Evolutionary conservation across 495 filamentous ascomycete species (phyloP).

Genomic region (Astrothelium subdiscretum): DNA sequence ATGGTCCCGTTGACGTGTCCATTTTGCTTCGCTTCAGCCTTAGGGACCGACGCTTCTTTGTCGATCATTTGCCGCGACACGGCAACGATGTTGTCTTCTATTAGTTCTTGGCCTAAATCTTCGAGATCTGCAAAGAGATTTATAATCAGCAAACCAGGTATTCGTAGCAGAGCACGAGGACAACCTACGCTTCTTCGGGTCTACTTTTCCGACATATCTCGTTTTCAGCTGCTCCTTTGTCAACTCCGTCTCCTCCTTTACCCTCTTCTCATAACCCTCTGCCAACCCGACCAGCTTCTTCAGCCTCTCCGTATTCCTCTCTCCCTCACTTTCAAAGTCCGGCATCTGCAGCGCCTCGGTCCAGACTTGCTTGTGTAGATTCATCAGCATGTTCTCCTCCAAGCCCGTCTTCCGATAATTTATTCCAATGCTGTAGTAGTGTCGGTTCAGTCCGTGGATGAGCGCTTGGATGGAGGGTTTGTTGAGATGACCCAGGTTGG

Average conservation of each 20-base stretch:
- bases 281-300: slow-evolving; percentile 78
- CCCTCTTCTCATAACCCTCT: slow-evolving; percentile 95
- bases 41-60: slow-evolving; percentile 76
- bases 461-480: slow-evolving; percentile 99
- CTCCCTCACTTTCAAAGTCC: slow-evolving; percentile 77
- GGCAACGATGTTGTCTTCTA: slow-evolving; percentile 97
- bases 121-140: slow-evolving; percentile 61
- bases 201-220: slow-evolving; percentile 95
- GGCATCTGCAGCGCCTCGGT: slow-evolving; percentile 96
- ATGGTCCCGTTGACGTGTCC: slow-evolving; percentile 43
- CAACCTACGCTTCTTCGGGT: slow-evolving; percentile 86
- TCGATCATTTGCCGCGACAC: slow-evolving; percentile 98
- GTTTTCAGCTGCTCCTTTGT: slow-evolving; percentile 97
- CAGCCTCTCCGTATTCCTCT: slow-evolving; percentile 73
- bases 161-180: neutral
- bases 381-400: slow-evolving; percentile 99
- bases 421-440: slow-evolving; percentile 98
- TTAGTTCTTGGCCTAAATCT: slow-evolving; percentile 86
- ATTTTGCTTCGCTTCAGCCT: slow-evolving; percentile 35
- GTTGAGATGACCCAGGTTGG: slow-evolving; percentile 94
- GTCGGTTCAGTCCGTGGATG: slow-evolving; percentile 92
- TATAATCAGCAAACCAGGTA: neutral
- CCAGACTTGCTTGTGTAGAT: slow-evolving; percentile 98
- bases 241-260: slow-evolving; percentile 94
- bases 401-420: slow-evolving; percentile 95